phyloP scores from a whole-genome alignment of 1,284 basidiomycete species.

The Sanguinoderma infundibulare region DNA sequence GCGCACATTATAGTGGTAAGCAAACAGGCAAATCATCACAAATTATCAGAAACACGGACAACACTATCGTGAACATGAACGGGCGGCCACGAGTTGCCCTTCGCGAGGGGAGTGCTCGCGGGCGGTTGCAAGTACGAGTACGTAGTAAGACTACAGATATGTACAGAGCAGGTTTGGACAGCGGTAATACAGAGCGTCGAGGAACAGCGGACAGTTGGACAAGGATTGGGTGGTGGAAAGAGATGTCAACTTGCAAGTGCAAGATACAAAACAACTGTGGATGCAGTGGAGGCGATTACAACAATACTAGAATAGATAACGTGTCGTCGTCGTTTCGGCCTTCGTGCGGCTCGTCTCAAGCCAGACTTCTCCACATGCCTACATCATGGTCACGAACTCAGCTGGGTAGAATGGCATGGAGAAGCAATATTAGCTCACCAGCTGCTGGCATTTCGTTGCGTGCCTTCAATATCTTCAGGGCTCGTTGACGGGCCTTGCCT shows the following conservation, averaged over 20 bases:
- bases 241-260: conserved; percentile 19
- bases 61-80: not conserved
- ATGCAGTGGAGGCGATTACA: conserved; percentile 25
- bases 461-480: conserved; percentile 68
- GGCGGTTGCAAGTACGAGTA: not conserved
- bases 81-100: not conserved
- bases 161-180: conserved; percentile 31
- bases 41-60: not conserved
- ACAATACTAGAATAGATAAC: conserved; percentile 28
- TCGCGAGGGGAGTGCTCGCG: not conserved
- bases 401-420: not conserved
- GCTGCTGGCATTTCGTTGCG: conserved; percentile 34
- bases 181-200: conserved; percentile 28
- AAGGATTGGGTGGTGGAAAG: not conserved
- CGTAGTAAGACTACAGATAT: conserved; percentile 27
- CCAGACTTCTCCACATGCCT: conserved; percentile 79
- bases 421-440: conserved; percentile 24
- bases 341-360: conserved; percentile 32
- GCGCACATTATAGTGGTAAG: not conserved
- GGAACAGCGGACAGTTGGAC: not conserved
- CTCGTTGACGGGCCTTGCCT: conserved; percentile 57
- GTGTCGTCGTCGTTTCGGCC: conserved; percentile 18
- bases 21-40: not conserved
- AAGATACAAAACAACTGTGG: conserved; percentile 25
- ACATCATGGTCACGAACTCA: not conserved